Percentiles rank a stretch among this genome's conserved stretches.
phyloP scores from a whole-genome alignment of 140 eudicot genomes.

The Oenanthe javanica region DNA sequence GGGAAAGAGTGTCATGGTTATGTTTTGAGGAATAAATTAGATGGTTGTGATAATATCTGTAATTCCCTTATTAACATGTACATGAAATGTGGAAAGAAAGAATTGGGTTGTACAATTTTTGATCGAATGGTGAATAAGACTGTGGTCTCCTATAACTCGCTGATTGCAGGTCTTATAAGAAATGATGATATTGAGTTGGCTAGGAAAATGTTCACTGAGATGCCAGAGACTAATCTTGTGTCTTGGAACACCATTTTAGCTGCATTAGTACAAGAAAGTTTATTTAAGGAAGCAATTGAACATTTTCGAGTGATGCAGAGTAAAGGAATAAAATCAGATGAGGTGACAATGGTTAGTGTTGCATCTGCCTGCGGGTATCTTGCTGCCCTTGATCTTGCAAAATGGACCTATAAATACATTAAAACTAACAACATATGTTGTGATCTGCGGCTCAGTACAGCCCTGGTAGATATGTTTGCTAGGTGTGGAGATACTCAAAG shows the following conservation, averaged over 20 bases:
- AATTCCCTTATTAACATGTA: conserved; percentile 37
- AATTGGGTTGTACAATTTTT: conserved; percentile 21
- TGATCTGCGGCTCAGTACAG: conserved; percentile 28
- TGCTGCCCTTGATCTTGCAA: conserved; percentile 31
- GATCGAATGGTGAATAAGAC: conserved; percentile 25
- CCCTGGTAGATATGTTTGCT: conserved; percentile 41
- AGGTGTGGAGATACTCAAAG: conserved; percentile 44
- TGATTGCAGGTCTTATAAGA: conserved; percentile 29
- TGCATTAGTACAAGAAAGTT: conserved; percentile 27
- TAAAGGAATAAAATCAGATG: conserved; percentile 26
- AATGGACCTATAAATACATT: conserved; percentile 31
- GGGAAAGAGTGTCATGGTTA: conserved; percentile 37
- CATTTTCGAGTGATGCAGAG: conserved; percentile 31
- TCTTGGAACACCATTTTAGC: conserved; percentile 40
- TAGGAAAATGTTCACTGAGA: conserved; percentile 17
- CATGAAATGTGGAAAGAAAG: conserved; percentile 24
- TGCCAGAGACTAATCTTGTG: conserved; percentile 30
- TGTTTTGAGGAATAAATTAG: conserved; percentile 25
- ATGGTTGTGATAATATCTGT: conserved; percentile 21
- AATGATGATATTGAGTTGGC: conserved; percentile 24
- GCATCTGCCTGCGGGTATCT: conserved; percentile 40
- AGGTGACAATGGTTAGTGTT: conserved; percentile 36
- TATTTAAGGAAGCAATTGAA: conserved; percentile 22
- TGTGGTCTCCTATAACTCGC: conserved; percentile 29
- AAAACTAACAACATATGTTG: conserved; percentile 9